Evolutionary conservation across 2,329 filamentous ascomycete genomes (phyloP).

Genomic region (Penicillium italicum): DNA sequence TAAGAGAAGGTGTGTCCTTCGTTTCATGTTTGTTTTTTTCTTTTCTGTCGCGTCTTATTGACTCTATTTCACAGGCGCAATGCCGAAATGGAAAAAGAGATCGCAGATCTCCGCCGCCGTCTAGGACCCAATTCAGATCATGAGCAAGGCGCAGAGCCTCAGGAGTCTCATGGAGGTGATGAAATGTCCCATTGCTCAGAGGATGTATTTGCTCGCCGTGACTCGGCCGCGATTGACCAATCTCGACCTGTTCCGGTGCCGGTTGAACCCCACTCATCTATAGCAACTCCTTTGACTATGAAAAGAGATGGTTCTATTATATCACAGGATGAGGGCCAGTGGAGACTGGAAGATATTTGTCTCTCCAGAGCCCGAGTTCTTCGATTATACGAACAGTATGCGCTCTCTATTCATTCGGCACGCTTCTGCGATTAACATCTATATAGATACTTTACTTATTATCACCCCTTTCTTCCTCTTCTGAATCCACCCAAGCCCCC

Average conservation of each 20-base stretch:
- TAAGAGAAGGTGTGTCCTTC: slow-evolving; percentile 47
- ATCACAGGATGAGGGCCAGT: slow-evolving; percentile 41
- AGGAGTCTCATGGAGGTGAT: slow-evolving; percentile 29
- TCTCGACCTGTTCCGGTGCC: slow-evolving; percentile 34
- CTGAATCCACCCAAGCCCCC: slow-evolving; percentile 54
- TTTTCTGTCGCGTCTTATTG: slow-evolving; percentile 8
- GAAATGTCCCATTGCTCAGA: slow-evolving; percentile 35
- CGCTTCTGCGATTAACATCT: slow-evolving; percentile 27
- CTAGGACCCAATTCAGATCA: slow-evolving; percentile 36
- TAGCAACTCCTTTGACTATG: slow-evolving; percentile 34
- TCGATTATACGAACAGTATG: slow-evolving; percentile 45
- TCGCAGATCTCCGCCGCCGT: slow-evolving; percentile 47
- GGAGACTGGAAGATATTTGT: slow-evolving; percentile 49
- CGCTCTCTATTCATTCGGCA: not conserved
- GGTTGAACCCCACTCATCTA: slow-evolving; percentile 30
- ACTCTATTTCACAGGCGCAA: slow-evolving; percentile 48
- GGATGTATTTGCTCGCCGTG: slow-evolving; percentile 32
- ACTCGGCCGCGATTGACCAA: slow-evolving; percentile 28
- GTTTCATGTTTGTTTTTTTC: not conserved
- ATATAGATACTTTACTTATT: slow-evolving; percentile 58
- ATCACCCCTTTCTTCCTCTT: slow-evolving; percentile 62
- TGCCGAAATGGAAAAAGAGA: slow-evolving; percentile 60
- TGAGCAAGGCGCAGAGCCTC: slow-evolving; percentile 23
- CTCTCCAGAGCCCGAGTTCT: slow-evolving; percentile 38
- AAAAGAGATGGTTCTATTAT: slow-evolving; percentile 33